Conservation (phyloP, 2,329 filamentous ascomycete species). For the Lasiodiplodia sp. region DNA sequence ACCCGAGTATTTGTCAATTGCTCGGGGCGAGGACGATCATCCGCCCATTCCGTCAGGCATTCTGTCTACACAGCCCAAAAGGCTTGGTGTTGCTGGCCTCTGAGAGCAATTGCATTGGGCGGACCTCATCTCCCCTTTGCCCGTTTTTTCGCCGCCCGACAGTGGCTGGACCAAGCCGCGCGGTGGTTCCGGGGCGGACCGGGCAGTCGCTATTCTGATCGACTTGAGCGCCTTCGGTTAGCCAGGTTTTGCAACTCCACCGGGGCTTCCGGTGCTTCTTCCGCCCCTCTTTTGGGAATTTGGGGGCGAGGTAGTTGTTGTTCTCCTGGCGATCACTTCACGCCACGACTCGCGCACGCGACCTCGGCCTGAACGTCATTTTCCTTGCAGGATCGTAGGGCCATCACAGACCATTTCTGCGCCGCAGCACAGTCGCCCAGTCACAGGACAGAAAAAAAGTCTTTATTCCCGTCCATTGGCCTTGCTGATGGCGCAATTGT, state of each 20-base stretch:
- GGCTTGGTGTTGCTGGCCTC: background rate
- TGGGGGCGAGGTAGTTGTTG: background rate
- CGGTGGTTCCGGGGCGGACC: background rate
- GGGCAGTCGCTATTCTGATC: conserved; percentile 3
- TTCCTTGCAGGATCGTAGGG: background rate
- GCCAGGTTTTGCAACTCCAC: background rate
- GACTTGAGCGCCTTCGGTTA: background rate
- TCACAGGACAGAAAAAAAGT: background rate
- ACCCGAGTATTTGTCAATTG: conserved; percentile 10
- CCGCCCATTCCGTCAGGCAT: background rate
- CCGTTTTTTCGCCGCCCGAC: background rate
- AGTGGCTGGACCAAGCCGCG: background rate
- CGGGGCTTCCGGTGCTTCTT: background rate
- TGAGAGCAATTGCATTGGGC: background rate
- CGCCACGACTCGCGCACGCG: conserved; percentile 11
- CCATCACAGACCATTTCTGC: background rate
- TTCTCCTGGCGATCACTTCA: conserved; percentile 16
- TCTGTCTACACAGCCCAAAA: background rate
- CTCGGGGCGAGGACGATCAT: conserved; percentile 16
- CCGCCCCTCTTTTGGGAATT: background rate
- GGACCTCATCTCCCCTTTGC: background rate
- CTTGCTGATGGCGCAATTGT: background rate
- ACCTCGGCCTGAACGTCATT: conserved; percentile 8
- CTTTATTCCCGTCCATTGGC: background rate
- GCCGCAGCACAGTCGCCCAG: background rate